Evolutionary conservation across 768 basidiomycete genomes (phyloP).

Genomic region (Jaapia argillacea): DNA sequence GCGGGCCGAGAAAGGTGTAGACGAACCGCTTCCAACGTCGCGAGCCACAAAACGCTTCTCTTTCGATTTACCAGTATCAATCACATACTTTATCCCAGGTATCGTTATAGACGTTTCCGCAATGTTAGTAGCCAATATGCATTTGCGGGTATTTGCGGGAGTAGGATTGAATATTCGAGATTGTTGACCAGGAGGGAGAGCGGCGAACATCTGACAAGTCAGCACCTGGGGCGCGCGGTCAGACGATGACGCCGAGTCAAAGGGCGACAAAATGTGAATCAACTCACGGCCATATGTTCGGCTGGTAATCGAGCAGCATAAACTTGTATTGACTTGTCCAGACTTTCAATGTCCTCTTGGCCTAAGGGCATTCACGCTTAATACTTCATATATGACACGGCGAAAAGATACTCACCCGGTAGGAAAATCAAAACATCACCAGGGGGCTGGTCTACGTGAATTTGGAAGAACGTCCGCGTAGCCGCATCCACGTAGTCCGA

Average conservation of each 20-base stretch:
- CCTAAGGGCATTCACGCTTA: constrained; percentile 31
- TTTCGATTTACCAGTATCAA: constrained; percentile 94
- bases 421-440: constrained; percentile 94
- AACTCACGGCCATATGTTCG: constrained; percentile 38
- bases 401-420: constrained; percentile 40
- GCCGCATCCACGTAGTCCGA: constrained; percentile 84
- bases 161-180: constrained; percentile 64
- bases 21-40: constrained; percentile 55
- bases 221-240: constrained; percentile 39
- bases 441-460: constrained; percentile 68
- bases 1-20: background rate
- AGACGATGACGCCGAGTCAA: background rate
- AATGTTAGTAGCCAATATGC: constrained; percentile 95
- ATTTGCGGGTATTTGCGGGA: constrained; percentile 67
- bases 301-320: constrained; percentile 62
- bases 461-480: constrained; percentile 88
- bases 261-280: background rate
- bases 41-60: constrained; percentile 80
- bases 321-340: constrained; percentile 64
- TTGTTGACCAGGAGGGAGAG: constrained; percentile 72
- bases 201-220: constrained; percentile 78
- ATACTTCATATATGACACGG: background rate
- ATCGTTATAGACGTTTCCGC: constrained; percentile 98
- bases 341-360: constrained; percentile 92
- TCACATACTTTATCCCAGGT: constrained; percentile 89